phyloP scores from a whole-genome alignment of 192 early-diverging fungal species.

The Ambispora gerdemannii region DNA sequence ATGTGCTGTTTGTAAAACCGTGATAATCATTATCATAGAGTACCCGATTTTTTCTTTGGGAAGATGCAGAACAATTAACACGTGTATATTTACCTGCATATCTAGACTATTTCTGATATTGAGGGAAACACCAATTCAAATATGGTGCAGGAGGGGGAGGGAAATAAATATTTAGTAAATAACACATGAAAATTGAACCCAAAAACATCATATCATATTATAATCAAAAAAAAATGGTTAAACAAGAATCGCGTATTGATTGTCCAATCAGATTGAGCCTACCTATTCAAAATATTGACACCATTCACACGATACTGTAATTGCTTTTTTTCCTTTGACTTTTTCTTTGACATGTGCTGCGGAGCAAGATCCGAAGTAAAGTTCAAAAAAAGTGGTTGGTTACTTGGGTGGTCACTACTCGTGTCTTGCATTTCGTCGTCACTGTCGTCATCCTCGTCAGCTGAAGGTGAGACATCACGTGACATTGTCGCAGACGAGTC shows the following conservation, averaged over 20 bases:
- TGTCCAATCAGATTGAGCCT: conserved; percentile 22
- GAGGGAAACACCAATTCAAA: not conserved
- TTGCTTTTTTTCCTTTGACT: conserved; percentile 27
- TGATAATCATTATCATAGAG: too few relatives aligned
- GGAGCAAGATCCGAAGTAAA: conserved; percentile 15
- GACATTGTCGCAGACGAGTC: not conserved
- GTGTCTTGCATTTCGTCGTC: not conserved
- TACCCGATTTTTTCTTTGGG: too few relatives aligned
- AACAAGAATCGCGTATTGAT: not conserved
- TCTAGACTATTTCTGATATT: conserved; percentile 49
- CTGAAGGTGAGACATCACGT: not conserved
- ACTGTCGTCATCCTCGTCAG: not conserved
- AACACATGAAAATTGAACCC: conserved; percentile 1
- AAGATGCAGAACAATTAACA: too few relatives aligned
- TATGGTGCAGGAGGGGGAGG: not conserved
- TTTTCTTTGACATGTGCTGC: not conserved
- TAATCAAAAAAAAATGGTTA: not conserved
- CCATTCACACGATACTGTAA: conserved; percentile 59
- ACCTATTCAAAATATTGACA: conserved; percentile 61
- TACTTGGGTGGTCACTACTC: not conserved
- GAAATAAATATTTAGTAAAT: not conserved
- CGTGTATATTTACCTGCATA: conserved; percentile 31
- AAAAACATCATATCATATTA: too few relatives aligned
- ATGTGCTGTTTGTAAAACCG: too few relatives aligned
- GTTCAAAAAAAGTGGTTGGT: conserved; percentile 11